A percentile compares a stretch with the other conserved stretches of the same genome.
These are phyloP conservation scores for Dendrobium catenatum DNA, from an alignment of 106 monocot species.

Conservation along the genomic window DNA sequence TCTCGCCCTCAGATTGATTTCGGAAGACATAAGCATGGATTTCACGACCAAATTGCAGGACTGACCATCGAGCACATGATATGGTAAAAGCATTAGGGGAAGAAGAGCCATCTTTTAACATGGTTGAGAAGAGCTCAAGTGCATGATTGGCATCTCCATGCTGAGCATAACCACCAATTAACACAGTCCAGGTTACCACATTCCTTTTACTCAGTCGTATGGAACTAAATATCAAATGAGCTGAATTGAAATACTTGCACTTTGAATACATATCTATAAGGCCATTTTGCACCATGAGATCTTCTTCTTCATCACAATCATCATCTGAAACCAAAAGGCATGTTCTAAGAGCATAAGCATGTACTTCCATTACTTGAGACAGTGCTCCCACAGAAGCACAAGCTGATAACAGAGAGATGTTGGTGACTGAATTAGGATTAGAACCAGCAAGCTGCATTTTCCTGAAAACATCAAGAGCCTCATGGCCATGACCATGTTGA, in stretches of 20 bases:
- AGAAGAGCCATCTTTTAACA: slow-evolving; percentile 24
- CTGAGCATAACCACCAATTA: slow-evolving; percentile 85
- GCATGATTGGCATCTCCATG: slow-evolving; percentile 77
- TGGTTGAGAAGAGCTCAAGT: slow-evolving; percentile 50
- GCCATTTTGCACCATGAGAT: slow-evolving; percentile 72
- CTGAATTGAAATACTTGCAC: slow-evolving; percentile 46
- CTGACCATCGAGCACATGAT: slow-evolving; percentile 51
- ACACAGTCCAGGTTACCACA: slow-evolving; percentile 86
- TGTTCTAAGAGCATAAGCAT: slow-evolving; percentile 57
- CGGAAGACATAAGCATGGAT: slow-evolving; percentile 62
- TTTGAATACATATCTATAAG: slow-evolving; percentile 85
- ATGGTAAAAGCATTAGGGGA: slow-evolving; percentile 67
- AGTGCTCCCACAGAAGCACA: slow-evolving; percentile 76
- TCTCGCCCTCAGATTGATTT: slow-evolving; percentile 17
- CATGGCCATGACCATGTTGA: slow-evolving; percentile 49
- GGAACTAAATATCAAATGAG: slow-evolving; percentile 35
- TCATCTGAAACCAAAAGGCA: slow-evolving; percentile 26
- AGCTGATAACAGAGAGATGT: slow-evolving; percentile 77
- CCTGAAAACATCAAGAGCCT: slow-evolving; percentile 61
- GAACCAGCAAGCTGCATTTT: slow-evolving; percentile 51
- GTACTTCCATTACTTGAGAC: slow-evolving; percentile 64
- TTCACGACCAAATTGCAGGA: slow-evolving; percentile 51
- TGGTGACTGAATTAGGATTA: slow-evolving; percentile 67
- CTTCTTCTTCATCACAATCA: slow-evolving; percentile 24
- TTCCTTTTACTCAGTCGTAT: slow-evolving; percentile 34